Evolutionary conservation across 2,329 filamentous ascomycete species (phyloP).

Genomic region (Fusarium zealandicum): DNA sequence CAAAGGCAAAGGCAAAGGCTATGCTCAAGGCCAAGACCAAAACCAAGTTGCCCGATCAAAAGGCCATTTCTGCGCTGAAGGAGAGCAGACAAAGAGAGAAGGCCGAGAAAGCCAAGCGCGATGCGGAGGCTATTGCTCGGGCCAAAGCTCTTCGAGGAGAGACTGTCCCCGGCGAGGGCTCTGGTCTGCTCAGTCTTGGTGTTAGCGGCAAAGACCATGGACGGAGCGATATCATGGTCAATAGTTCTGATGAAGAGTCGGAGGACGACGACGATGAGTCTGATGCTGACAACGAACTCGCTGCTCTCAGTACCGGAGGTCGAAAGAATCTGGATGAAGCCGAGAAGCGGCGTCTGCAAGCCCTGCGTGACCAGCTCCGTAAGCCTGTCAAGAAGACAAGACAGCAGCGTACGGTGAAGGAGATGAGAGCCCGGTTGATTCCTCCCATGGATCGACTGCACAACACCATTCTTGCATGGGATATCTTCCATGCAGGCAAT

Average conservation of each 20-base stretch:
- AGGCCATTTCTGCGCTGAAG: constrained; percentile 60
- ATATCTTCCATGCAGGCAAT: constrained; percentile 89
- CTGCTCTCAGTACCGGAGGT: constrained; percentile 56
- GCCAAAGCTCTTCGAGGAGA: constrained; percentile 60
- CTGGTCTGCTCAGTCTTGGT: constrained; percentile 75
- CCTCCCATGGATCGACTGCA: constrained; percentile 88
- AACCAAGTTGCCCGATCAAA: constrained; percentile 45
- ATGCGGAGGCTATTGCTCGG: constrained; percentile 74
- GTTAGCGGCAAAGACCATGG: constrained; percentile 81
- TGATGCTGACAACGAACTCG: constrained; percentile 60
- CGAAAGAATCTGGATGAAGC: constrained; percentile 59
- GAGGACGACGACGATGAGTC: constrained; percentile 66
- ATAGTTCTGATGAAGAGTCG: constrained; percentile 78
- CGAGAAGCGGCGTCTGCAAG: constrained; percentile 53
- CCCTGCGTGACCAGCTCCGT: constrained; percentile 63
- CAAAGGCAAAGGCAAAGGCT: constrained; percentile 40
- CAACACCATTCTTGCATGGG: constrained; percentile 87
- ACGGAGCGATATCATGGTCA: constrained; percentile 90
- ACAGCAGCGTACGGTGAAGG: constrained; percentile 82
- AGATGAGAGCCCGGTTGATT: constrained; percentile 90
- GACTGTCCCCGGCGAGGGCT: constrained; percentile 70
- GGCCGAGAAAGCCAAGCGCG: constrained; percentile 75
- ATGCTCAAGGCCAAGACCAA: constrained; percentile 44
- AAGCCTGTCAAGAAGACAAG: constrained; percentile 86
- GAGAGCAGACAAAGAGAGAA: constrained; percentile 77